A percentile compares a stretch with the other conserved stretches of the same genome.
These are phyloP conservation scores for Podaxis sp. DNA, from an alignment of 768 basidiomycete genomes.

Conservation along the genomic window DNA sequence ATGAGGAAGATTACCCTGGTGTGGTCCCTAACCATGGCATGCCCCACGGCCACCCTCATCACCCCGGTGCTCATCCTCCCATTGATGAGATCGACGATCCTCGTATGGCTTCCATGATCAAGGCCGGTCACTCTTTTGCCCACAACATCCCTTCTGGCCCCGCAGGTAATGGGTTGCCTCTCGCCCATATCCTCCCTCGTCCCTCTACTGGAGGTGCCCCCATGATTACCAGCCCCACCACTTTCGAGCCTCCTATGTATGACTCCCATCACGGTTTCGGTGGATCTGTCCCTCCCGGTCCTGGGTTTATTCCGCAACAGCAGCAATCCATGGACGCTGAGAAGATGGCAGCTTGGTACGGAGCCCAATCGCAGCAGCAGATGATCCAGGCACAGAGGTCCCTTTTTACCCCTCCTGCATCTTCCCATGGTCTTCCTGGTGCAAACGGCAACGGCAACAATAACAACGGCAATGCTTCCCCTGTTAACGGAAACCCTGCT, in stretches of 20 bases:
- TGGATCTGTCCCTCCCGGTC: constrained; percentile 8
- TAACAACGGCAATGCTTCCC: constrained; percentile 15
- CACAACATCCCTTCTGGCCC: constrained; percentile 27
- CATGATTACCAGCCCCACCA: constrained; percentile 19
- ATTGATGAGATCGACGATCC: constrained; percentile 33
- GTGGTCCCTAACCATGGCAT: constrained; percentile 5
- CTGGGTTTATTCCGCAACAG: constrained; percentile 13
- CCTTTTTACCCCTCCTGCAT: constrained; percentile 25
- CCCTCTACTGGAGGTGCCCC: constrained; percentile 13
- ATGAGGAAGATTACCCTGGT: constrained; percentile 10
- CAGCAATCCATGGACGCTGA: constrained; percentile 17
- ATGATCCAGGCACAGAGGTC: constrained; percentile 22
- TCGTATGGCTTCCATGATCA: constrained; percentile 30
- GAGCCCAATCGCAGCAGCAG: constrained; percentile 19
- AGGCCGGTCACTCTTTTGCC: constrained; percentile 35
- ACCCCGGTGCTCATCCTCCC: constrained; percentile 15
- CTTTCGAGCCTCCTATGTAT: constrained; percentile 17
- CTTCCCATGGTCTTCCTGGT: constrained; percentile 21
- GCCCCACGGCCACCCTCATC: constrained; percentile 12
- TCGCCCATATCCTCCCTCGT: constrained; percentile 19
- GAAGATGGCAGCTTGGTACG: constrained; percentile 24
- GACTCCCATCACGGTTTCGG: constrained; percentile 16
- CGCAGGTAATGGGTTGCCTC: constrained; percentile 16
- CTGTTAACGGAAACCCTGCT: constrained; percentile 12
- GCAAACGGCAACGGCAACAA: constrained; percentile 15